Evolutionary conservation across 495 filamentous ascomycete genomes (phyloP).

Genomic region (Podospora didyma): DNA sequence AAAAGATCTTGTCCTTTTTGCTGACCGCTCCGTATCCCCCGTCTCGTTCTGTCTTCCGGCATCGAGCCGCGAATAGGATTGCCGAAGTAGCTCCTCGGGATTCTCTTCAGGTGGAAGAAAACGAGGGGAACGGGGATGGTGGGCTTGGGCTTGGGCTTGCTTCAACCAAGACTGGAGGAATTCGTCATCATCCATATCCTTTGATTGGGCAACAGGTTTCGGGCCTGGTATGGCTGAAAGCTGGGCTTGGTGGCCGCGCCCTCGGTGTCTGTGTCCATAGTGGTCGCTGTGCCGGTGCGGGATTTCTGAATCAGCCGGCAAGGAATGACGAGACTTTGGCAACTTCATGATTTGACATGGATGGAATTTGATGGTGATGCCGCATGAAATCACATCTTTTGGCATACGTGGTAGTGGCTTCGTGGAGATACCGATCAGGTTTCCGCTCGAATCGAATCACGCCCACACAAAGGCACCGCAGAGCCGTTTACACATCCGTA

Average conservation of each 20-base stretch:
- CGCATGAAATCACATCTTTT: neutral
- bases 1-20: conserved; percentile 13
- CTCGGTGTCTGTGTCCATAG: neutral
- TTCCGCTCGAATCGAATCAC: neutral
- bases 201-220: too few species aligned
- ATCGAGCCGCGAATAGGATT: neutral
- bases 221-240: too few species aligned
- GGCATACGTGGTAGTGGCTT: neutral
- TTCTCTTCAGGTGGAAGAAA: conserved; percentile 5
- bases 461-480: neutral
- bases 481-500: neutral
- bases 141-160: conserved; percentile 21
- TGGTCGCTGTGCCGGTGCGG: neutral
- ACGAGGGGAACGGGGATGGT: conserved; percentile 15
- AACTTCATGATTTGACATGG: neutral
- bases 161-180: conserved; percentile 35
- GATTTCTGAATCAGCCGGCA: neutral
- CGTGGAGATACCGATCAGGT: neutral
- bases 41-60: neutral
- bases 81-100: neutral
- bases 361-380: neutral
- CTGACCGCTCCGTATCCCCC: too few species aligned
- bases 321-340: neutral
- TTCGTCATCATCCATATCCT: too few species aligned
- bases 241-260: neutral